Evolutionary conservation across 1,284 basidiomycete species (phyloP).

Genomic region (Microbotryum scabiosae): DNA sequence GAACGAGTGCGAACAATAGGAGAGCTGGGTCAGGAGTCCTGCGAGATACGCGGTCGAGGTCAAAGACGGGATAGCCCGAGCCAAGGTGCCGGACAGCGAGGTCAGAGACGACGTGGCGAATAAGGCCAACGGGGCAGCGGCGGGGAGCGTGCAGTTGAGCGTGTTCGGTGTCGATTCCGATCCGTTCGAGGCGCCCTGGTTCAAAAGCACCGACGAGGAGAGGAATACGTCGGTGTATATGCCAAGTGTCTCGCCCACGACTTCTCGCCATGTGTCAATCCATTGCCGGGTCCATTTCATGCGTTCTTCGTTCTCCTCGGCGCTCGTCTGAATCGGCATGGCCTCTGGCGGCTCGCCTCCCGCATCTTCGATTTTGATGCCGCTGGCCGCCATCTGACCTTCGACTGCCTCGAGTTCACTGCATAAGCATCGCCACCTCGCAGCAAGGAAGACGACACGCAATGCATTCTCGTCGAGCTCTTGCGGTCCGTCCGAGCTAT

Average conservation of each 20-base stretch:
- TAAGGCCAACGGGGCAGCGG: constrained; percentile 51
- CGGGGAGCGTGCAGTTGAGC: constrained; percentile 21
- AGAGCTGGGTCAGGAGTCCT: constrained; percentile 79
- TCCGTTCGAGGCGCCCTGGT: constrained; percentile 3
- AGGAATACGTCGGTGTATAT: constrained; percentile 87
- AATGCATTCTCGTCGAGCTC: constrained; percentile 54
- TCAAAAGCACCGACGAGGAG: constrained; percentile 45
- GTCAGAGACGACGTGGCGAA: constrained; percentile 49
- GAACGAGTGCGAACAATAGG: constrained; percentile 86
- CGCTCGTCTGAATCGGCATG: constrained; percentile 27
- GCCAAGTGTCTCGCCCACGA: constrained; percentile 80
- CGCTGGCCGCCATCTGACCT: constrained; percentile 37
- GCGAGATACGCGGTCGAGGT: constrained; percentile 60
- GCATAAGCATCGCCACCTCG: constrained; percentile 51
- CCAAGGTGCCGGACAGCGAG: constrained; percentile 47
- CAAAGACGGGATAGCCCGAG: constrained; percentile 45
- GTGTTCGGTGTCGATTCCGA: constrained; percentile 23
- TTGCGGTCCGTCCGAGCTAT: background rate
- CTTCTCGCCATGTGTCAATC: constrained; percentile 84
- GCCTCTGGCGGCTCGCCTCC: background rate
- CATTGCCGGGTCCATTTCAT: constrained; percentile 72
- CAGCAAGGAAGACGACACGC: constrained; percentile 58
- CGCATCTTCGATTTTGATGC: constrained; percentile 39
- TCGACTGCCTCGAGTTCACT: constrained; percentile 46
- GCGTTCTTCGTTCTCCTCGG: constrained; percentile 50